Base-by-base conservation (phyloP, 2,329 filamentous ascomycete genomes). In the Colletotrichum graminicola region DNA sequence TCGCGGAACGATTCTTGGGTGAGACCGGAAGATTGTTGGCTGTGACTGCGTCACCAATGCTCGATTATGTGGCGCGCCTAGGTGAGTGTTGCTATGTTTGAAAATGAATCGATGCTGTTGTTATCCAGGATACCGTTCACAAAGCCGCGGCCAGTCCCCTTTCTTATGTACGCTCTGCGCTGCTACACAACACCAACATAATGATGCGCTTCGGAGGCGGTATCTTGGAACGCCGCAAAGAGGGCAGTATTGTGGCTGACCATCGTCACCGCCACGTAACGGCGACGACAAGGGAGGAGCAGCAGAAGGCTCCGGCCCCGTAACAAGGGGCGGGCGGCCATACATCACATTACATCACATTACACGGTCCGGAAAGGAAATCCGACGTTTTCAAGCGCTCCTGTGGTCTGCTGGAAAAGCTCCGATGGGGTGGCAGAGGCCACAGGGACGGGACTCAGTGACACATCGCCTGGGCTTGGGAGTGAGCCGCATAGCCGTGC, bases 231-330 rank as follows among this genome's bases (percentile, higher is more conserved):
- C 57, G 21, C 26, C 39, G 5, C 41, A 60, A 47, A 11, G 34
- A 26, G n/a, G 36, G 55, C 55, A 18, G 34, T 14, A 18, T 41
- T 55, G 55, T 57, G 55, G 55, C 55, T 57, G 55, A 21, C 23
- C 55, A 26, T 47, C 57, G 41, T 60, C 57, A 60, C 39, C 26
- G 57, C 39, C 23, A n/a, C 57, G 41, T 60, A 60, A 60, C 41
- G 21, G 21, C n/a, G 16, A 29, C 2, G 39, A 34, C 18, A 8
- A 36, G 16, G 32, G 11, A 56, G 32, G 21, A 34, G 14, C 34
- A 60, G 41, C 39, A 60, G n/a, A n/a, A 45, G 8, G 39, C 10
- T 45, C 39, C 23, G 23, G 56, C 12, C 39, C 56, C 39, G 21
- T 60, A 7, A 41, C 10, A 29, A 45, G 56, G 26, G n/a, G 55